Base-by-base conservation (phyloP, 1,284 basidiomycete species). In the Trichosporon ovoides region DNA sequence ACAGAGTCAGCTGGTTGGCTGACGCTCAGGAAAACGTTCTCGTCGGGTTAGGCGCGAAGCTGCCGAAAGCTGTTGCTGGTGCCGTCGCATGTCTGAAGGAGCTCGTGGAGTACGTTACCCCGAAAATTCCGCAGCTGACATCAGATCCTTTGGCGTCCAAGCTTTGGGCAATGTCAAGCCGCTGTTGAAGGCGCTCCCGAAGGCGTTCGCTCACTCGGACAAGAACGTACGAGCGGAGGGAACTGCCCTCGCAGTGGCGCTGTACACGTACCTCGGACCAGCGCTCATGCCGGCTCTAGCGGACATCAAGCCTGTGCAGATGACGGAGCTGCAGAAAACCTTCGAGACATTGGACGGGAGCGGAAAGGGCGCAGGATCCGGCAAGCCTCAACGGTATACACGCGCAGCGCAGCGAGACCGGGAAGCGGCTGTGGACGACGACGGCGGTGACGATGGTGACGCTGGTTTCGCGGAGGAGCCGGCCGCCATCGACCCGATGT, bases 261-360 rank as follows among this genome's bases (percentile, higher is more conserved):
- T 98, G 7, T 95, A 98, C 80, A 87, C 88, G 63, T 94, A 86
- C 74, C 85, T 98, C 64, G 96, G 96, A 20, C 80, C 88, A 1
- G 88, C 87, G 0, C 87, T 98, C 60, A 87, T 92, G 56, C 85
- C 92, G 46, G 91, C 87, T 78, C 80, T 99, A 11, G 80, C 84
- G n/a, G 90, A 96, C 65, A 83, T 99, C 62, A 99, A 99, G 75
- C 92, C 96, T 0, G 93, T 98, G n/a, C 96, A 98, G 76, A 86
- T 94, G 43, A 94, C 97, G 74, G 96, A 98, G 71, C 77, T 99
- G 60, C 91, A 91, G 68, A 94, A 96, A 71, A 83, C 85, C 0
- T 99, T 97, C 69, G 90, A 90, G 63, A 79, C 76, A 31, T 82
- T 95, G 80, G 92, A 96, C 68, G 85, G 84, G 52, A 85, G 87